Base-by-base conservation (phyloP, 2,329 filamentous ascomycete species). In the Cercospora sp. region DNA sequence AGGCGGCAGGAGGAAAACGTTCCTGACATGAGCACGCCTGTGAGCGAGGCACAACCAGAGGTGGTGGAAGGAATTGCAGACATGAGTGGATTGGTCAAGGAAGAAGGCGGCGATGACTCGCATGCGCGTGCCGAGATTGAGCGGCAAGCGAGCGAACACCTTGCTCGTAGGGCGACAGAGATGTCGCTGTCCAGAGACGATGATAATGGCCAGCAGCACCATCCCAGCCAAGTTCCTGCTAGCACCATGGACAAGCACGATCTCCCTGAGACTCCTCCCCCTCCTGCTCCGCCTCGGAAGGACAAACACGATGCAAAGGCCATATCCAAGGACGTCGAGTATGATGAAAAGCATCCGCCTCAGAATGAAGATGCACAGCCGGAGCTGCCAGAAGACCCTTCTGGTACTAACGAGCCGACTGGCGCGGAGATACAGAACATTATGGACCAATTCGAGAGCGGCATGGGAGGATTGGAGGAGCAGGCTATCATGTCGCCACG, bases 401-500 rank as follows among this genome's bases (percentile, higher is more conserved):
- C 79, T 51, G 78, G 76, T 5, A 70, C 69, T 1, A 75, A 76
- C 1, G 80, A 81, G 53, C 71, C 73, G 4, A 78, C 76, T 59
- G 87, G 87, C 61, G 88, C 88, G 62, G 95, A 99, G 81, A 97
- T 99, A 68, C 92, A 97, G 80, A 97, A 87, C 77, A 98, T 99
- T 78, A 98, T 99, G 92, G 92, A 93, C 70, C 95, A 98, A 80
- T 98, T 98, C 74, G 90, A 91, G 73, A 89, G 92, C 76, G 88
- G 88, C 61, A 88, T 88, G 30, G 88, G 89, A 62, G 91, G 89
- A 0, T 51, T 69, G 6, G 73, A 72, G n/a, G 75, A 75, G 63
- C 90, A 94, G 61, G 92, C 96, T 79, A 93, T 97, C 76, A 97
- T 97, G 93, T 97, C 93, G 70, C 93, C 93, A 5, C 87, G 92